Conservation (phyloP, 2,329 filamentous ascomycete genomes). For the Nothophoma quercina region DNA sequence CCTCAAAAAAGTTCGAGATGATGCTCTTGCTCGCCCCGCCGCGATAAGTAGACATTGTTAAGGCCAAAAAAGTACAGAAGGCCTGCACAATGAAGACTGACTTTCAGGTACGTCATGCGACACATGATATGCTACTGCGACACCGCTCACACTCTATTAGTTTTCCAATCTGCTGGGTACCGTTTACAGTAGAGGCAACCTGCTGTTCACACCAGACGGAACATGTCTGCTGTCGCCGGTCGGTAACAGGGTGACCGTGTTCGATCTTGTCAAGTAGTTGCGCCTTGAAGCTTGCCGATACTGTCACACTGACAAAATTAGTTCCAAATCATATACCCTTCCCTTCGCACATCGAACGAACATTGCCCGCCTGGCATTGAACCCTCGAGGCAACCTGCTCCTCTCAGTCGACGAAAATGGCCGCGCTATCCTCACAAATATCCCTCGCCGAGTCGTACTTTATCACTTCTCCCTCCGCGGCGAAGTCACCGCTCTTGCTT, state of each 20-base stretch:
- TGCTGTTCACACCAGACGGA: constrained; percentile 95
- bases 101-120: constrained; percentile 75
- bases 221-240: constrained; percentile 95
- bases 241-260: constrained; percentile 93
- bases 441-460: constrained; percentile 82
- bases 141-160: constrained; percentile 59
- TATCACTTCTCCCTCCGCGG: constrained; percentile 96
- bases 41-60: constrained; percentile 24
- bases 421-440: constrained; percentile 89
- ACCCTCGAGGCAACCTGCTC: constrained; percentile 88
- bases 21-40: constrained; percentile 28
- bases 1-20: constrained; percentile 48
- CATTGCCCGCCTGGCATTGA: constrained; percentile 85
- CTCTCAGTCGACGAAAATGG: constrained; percentile 95
- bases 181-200: constrained; percentile 97
- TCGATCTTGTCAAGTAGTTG: constrained; percentile 92
- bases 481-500: constrained; percentile 82
- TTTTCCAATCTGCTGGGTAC: constrained; percentile 98
- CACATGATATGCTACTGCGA: constrained; percentile 19
- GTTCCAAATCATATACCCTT: constrained; percentile 86
- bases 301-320: constrained; percentile 45
- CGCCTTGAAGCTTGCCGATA: not conserved
- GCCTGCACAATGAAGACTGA: constrained; percentile 87
- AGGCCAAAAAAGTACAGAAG: not conserved
- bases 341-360: constrained; percentile 94